phyloP scores from a whole-genome alignment of 2,329 filamentous ascomycete genomes.

The Teratosphaeria nubilosa region DNA sequence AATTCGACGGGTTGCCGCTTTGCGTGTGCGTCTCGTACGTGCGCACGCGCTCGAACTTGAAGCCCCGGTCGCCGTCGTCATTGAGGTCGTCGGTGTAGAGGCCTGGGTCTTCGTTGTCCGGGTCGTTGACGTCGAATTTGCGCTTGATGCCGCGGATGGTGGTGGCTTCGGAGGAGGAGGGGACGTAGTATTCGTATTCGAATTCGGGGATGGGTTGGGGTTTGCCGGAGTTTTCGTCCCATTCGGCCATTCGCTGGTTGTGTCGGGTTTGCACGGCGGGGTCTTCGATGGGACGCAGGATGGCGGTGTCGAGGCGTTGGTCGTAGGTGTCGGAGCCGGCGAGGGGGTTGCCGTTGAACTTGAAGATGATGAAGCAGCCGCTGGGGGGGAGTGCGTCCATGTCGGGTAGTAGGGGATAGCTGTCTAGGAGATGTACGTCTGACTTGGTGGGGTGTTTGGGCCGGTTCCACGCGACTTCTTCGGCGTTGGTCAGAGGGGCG shows the following conservation, averaged over 20 bases:
- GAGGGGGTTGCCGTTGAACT: slow-evolving; percentile 51
- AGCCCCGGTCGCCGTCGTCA: slow-evolving; percentile 27
- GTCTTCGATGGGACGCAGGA: slow-evolving; percentile 42
- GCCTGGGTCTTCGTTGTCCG: slow-evolving; percentile 42
- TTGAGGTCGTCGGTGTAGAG: slow-evolving; percentile 39
- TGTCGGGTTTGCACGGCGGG: slow-evolving; percentile 42
- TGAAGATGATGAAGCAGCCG: slow-evolving; percentile 50
- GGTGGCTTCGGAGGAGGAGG: slow-evolving; percentile 32
- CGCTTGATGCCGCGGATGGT: slow-evolving; percentile 43
- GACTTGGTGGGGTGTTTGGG: slow-evolving; percentile 51
- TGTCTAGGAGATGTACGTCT: slow-evolving; percentile 47
- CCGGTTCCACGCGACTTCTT: slow-evolving; percentile 49
- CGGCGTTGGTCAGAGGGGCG: slow-evolving; percentile 43
- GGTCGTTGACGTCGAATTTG: slow-evolving; percentile 45
- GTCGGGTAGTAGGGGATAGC: slow-evolving; percentile 52
- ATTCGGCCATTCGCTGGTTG: slow-evolving; percentile 37
- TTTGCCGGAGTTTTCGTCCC: slow-evolving; percentile 39
- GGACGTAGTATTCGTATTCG: slow-evolving; percentile 52
- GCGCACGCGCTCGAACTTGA: slow-evolving; percentile 47
- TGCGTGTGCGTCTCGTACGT: slow-evolving; percentile 52
- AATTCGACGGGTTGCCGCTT: slow-evolving; percentile 39
- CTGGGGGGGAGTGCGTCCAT: slow-evolving; percentile 49
- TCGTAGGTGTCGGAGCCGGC: slow-evolving; percentile 42
- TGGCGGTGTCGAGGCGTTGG: slow-evolving; percentile 47
- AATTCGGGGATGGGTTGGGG: slow-evolving; percentile 45